These are phyloP conservation scores for Botrytis galanthina DNA, from an alignment of 2,329 filamentous ascomycete genomes.

Conservation along the genomic window DNA sequence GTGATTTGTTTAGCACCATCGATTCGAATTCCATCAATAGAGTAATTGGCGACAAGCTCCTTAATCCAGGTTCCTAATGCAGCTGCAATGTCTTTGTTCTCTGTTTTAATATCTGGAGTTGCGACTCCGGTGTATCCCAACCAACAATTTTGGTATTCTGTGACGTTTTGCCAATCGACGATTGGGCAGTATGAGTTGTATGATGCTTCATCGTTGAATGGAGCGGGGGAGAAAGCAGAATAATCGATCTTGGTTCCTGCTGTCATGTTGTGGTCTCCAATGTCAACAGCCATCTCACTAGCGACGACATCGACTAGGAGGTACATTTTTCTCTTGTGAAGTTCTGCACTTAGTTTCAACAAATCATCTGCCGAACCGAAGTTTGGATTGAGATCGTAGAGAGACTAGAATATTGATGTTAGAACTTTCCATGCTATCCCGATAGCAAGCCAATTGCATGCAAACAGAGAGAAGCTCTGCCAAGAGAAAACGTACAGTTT, in stretches of 20 bases:
- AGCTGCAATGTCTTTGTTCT: slow-evolving; percentile 40
- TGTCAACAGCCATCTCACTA: slow-evolving; percentile 44
- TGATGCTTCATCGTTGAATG: slow-evolving; percentile 25
- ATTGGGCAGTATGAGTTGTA: slow-evolving; percentile 30
- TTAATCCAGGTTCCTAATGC: slow-evolving; percentile 43
- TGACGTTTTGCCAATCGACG: slow-evolving; percentile 40
- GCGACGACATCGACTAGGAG: slow-evolving; percentile 50
- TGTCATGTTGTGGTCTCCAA: slow-evolving; percentile 18
- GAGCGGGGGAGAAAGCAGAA: slow-evolving; percentile 19
- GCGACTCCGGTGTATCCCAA: slow-evolving; percentile 42
- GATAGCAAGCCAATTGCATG: not conserved
- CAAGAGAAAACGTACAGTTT: slow-evolving; percentile 7
- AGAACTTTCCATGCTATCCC: not conserved
- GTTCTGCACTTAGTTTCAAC: slow-evolving; percentile 51
- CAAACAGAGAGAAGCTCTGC: not conserved
- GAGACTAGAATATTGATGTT: slow-evolving; percentile 41
- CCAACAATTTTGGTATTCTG: slow-evolving; percentile 34
- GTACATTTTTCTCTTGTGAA: slow-evolving; percentile 55
- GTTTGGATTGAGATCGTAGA: slow-evolving; percentile 53
- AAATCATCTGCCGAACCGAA: slow-evolving; percentile 61
- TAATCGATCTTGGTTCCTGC: slow-evolving; percentile 25
- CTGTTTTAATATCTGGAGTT: slow-evolving; percentile 45
- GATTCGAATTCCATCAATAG: slow-evolving; percentile 48
- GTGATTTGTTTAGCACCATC: slow-evolving; percentile 48
- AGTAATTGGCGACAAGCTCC: slow-evolving; percentile 43